Evolutionary conservation across 2,329 filamentous ascomycete species (phyloP).

Genomic region (Sclerotinia trifoliorum): DNA sequence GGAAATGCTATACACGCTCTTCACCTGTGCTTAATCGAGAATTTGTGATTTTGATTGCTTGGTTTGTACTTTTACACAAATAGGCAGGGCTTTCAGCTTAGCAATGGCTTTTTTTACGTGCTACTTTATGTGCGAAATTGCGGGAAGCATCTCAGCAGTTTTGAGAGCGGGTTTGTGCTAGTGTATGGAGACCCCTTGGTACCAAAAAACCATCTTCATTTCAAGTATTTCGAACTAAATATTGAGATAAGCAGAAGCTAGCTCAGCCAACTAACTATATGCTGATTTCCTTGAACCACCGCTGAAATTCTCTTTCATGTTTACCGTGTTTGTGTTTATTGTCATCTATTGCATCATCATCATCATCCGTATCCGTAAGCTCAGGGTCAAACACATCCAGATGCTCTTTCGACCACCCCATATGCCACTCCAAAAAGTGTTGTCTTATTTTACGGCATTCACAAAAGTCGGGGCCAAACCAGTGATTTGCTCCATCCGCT

Average conservation of each 20-base stretch:
- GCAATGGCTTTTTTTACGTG: no score
- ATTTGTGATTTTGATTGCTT: no score
- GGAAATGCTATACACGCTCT: no score
- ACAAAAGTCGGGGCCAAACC: no score
- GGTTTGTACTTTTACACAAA: background rate
- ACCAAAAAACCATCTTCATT: background rate
- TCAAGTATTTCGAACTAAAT: background rate
- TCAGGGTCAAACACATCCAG: background rate
- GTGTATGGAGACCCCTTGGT: background rate
- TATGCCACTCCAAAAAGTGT: accelerated
- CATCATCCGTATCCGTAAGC: background rate
- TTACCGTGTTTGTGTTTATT: background rate
- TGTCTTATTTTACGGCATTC: background rate
- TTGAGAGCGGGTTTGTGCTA: background rate
- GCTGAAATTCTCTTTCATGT: background rate
- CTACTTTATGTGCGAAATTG: no score
- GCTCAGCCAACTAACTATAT: background rate
- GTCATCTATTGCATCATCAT: background rate
- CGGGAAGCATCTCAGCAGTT: background rate
- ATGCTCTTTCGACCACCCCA: background rate
- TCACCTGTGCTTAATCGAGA: no score
- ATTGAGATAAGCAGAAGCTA: background rate
- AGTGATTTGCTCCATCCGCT: background rate
- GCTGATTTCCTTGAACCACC: background rate
- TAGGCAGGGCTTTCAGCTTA: background rate